These are phyloP conservation scores for Acmispon strigosus DNA, from an alignment of 306 rosid genomes.

Conservation along the genomic window DNA sequence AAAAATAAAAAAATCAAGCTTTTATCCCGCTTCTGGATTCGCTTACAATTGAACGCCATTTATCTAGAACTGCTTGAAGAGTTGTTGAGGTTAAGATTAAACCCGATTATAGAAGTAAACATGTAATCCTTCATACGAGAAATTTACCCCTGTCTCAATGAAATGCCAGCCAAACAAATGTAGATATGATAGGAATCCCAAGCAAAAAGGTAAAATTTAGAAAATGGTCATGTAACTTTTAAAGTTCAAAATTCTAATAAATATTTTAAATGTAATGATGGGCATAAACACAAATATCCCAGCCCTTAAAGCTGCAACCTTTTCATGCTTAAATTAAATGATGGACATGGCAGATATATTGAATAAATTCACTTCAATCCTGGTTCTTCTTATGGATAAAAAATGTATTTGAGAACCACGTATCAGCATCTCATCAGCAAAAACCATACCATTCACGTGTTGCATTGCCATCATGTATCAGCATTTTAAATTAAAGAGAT, in stretches of 20 bases:
- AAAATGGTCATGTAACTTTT: conserved; percentile 2
- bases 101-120: conserved; percentile 12
- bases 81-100: conserved; percentile 3
- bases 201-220: conserved; percentile 2
- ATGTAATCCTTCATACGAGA: neutral
- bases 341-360: neutral
- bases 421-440: neutral
- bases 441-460: too few relatives aligned
- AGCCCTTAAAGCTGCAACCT: neutral
- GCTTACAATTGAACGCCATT: conserved; percentile 6
- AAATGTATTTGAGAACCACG: neutral
- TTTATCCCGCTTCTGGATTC: neutral
- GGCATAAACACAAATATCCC: neutral
- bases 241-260: neutral
- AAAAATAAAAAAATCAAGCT: conserved; percentile 11
- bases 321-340: neutral
- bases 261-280: neutral
- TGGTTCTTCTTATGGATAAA: neutral
- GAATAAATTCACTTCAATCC: neutral
- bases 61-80: neutral
- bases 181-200: neutral
- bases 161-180: neutral
- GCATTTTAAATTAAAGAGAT: neutral
- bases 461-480: too few relatives aligned
- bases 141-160: neutral